Conservation (phyloP, 1,284 basidiomycete species). For the Athelia psychrophila region DNA sequence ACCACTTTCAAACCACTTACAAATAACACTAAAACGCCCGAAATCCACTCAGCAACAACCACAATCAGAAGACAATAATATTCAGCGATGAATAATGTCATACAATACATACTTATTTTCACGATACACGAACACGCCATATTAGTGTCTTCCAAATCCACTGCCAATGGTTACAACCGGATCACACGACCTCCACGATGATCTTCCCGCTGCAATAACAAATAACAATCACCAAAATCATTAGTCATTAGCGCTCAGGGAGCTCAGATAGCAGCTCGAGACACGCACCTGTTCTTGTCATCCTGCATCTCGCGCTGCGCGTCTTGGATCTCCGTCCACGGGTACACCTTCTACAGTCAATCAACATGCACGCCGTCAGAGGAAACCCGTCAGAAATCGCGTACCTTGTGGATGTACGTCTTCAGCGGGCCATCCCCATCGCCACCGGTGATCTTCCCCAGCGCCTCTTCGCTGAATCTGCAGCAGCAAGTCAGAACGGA, state of each 20-base stretch:
- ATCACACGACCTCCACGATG: conserved; percentile 44
- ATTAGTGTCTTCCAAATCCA: no score
- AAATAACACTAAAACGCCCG: no score
- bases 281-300: conserved; percentile 67
- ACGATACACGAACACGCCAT: no score
- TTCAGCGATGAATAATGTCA: no score
- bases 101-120: no score
- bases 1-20: no score
- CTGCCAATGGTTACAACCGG: no score
- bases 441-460: conserved; percentile 58
- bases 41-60: no score
- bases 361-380: no score
- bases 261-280: not conserved
- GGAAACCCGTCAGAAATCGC: conserved; percentile 10
- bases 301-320: conserved; percentile 88
- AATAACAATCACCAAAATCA: conserved; percentile 5
- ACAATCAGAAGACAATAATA: no score
- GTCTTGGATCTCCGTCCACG: conserved; percentile 80
- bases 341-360: conserved; percentile 60
- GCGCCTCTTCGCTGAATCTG: conserved; percentile 43
- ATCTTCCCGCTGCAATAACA: conserved; percentile 50
- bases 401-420: conserved; percentile 75
- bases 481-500: not conserved
- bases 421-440: conserved; percentile 61
- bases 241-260: conserved; percentile 1